These are phyloP conservation scores for Kondoa malvinella DNA, from an alignment of 768 basidiomycete species.

Conservation along the genomic window DNA sequence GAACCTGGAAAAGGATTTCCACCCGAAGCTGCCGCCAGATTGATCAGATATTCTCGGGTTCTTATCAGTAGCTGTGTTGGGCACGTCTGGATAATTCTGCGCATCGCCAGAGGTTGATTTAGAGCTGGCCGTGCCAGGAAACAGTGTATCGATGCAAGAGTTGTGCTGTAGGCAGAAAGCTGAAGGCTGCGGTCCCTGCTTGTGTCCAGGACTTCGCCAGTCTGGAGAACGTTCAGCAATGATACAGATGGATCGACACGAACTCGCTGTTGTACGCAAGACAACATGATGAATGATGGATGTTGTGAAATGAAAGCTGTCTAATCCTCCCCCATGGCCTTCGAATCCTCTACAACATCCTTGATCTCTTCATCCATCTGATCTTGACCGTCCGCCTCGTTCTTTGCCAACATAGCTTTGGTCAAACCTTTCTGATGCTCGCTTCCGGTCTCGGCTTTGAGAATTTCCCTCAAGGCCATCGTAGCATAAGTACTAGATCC, in stretches of 20 bases:
- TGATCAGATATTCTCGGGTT: not conserved
- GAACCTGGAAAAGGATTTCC: not conserved
- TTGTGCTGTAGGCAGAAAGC: not conserved
- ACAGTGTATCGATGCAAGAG: not conserved
- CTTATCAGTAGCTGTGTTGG: not conserved
- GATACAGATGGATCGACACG: not conserved
- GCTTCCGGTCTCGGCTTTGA: constrained; percentile 76
- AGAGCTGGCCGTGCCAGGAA: not conserved
- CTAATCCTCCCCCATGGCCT: not conserved
- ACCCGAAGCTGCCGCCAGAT: not conserved
- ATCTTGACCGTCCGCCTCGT: not conserved
- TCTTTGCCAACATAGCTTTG: constrained; percentile 12
- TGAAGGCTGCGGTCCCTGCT: not conserved
- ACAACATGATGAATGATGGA: too few relatives aligned
- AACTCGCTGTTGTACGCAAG: not conserved
- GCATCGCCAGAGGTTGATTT: not conserved
- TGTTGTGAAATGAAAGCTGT: not conserved
- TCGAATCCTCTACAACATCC: not conserved
- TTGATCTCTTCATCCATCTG: not conserved
- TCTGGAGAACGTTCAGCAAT: not conserved
- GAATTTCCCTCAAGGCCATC: constrained; percentile 89
- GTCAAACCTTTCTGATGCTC: constrained; percentile 9
- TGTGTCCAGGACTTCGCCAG: not conserved
- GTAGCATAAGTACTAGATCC: constrained; percentile 91
- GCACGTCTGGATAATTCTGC: not conserved